These are phyloP conservation scores for Chimonanthus salicifolius DNA, from an alignment of 164 flowering plant genomes.

Conservation along the genomic window DNA sequence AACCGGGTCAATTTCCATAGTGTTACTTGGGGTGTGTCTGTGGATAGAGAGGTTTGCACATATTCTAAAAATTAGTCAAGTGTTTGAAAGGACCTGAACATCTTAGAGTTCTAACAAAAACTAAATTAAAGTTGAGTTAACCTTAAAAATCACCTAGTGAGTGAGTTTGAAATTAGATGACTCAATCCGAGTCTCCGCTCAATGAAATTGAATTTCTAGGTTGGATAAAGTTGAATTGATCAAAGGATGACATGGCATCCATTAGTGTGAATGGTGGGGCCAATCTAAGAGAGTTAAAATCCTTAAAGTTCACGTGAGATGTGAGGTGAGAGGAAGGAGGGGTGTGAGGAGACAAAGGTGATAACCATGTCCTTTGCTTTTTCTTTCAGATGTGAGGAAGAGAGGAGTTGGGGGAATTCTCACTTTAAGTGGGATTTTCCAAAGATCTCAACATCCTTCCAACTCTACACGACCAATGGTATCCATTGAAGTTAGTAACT, in stretches of 20 bases:
- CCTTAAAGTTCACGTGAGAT: constrained; percentile 3
- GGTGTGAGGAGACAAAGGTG: constrained; percentile 5
- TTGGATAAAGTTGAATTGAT: constrained; percentile 1
- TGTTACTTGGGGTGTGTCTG: too few species aligned
- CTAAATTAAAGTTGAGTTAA: too few species aligned
- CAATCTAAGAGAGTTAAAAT: not conserved
- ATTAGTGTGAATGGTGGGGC: constrained; percentile 4
- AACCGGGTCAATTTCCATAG: too few species aligned
- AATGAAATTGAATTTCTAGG: not conserved
- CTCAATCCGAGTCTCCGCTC: not conserved
- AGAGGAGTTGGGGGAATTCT: not conserved
- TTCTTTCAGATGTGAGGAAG: not conserved
- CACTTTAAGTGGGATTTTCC: constrained; percentile 3
- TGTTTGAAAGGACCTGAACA: too few species aligned
- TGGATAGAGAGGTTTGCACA: too few species aligned
- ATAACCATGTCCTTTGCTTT: constrained; percentile 3
- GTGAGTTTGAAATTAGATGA: not conserved
- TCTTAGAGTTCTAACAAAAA: too few species aligned
- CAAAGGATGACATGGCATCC: constrained; percentile 3
- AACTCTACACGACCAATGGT: constrained; percentile 8
- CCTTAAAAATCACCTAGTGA: too few species aligned
- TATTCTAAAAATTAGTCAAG: too few species aligned
- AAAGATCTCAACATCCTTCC: constrained; percentile 12
- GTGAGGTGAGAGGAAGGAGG: not conserved
- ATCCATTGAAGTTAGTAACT: constrained; percentile 15